Base-by-base conservation (phyloP, 129 eudicot genomes). In the Centrapalus pauciflorus region DNA sequence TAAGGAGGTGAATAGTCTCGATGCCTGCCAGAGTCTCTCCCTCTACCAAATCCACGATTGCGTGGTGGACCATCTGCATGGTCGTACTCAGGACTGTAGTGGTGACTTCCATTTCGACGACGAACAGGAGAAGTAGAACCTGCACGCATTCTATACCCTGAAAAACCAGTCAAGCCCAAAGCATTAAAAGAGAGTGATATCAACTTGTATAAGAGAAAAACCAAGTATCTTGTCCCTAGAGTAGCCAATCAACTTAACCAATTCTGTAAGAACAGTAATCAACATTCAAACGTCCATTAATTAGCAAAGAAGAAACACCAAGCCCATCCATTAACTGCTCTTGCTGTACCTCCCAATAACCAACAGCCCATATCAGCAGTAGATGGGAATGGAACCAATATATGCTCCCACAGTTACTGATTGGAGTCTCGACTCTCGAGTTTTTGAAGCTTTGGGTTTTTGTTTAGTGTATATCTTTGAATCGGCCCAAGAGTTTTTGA, bases 101-200 rank as follows among this genome's bases (percentile, higher is more conserved):
- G 85, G 32, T 70, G 94, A 61, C 78, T 82, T 51, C 83, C 76
- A 57, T 82, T 83, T 69, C 94, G 78, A 71, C 83, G 97, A 23
- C 90, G 90, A 68, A 67, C 88, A 72, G 97, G 97, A 68, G 97
- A 87, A 2, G 70, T 80, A 72, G 96, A 87, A 77, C 87, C 86
- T 81, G 96, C 88, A 79, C 82, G 90, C 80, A 74, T 62, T 91
- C 96, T 85, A 80, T 85, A 87, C 69, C 97, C 97, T 91, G 97
- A 77, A 87, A 83, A 87, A 64, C 96, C 84, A 82, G 66, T 61
- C 64, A 68, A 76, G 48, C 68, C 81, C 70, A 64, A 57, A 70
- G 45, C 58, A 67, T 72, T 58, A 78, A 69, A 9, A 62, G 17
- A n/a, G 61, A 73, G 41, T 41, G 33, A 78, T 77, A 65, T 73